Conservation (phyloP, 2,329 filamentous ascomycete genomes). For the Orbilia javanica region DNA sequence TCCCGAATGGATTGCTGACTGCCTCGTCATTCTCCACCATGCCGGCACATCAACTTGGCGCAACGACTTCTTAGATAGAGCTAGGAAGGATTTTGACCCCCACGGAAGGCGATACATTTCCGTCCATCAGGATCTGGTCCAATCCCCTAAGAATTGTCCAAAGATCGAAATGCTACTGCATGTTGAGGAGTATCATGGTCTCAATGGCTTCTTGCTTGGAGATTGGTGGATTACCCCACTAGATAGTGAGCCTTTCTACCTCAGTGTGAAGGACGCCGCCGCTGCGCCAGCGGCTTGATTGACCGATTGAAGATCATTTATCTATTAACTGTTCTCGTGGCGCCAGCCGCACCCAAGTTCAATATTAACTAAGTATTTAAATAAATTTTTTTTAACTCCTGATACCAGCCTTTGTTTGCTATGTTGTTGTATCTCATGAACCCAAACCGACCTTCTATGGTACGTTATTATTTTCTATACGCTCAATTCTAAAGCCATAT, state of each 20-base stretch:
- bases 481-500: too few species aligned
- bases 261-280: neutral
- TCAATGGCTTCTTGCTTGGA: slow-evolving; percentile 25
- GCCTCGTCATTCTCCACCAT: slow-evolving; percentile 20
- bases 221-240: slow-evolving; percentile 35
- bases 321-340: too few species aligned
- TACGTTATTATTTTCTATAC: too few species aligned
- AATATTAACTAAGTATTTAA: too few species aligned
- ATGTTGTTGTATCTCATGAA: too few species aligned
- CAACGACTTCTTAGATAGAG: neutral
- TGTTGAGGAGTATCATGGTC: neutral
- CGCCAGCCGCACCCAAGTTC: too few species aligned
- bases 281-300: too few species aligned
- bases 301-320: too few species aligned
- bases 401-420: too few species aligned
- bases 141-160: neutral
- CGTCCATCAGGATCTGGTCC: neutral
- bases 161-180: slow-evolving; percentile 20
- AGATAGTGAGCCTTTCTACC: slow-evolving; percentile 2
- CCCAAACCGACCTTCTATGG: too few species aligned
- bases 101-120: slow-evolving; percentile 10
- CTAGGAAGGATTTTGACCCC: neutral
- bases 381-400: too few species aligned
- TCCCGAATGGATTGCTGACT: slow-evolving; percentile 9
- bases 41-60: neutral